Conservation (phyloP, 2,329 filamentous ascomycete genomes). For the Alternaria metachromatica region DNA sequence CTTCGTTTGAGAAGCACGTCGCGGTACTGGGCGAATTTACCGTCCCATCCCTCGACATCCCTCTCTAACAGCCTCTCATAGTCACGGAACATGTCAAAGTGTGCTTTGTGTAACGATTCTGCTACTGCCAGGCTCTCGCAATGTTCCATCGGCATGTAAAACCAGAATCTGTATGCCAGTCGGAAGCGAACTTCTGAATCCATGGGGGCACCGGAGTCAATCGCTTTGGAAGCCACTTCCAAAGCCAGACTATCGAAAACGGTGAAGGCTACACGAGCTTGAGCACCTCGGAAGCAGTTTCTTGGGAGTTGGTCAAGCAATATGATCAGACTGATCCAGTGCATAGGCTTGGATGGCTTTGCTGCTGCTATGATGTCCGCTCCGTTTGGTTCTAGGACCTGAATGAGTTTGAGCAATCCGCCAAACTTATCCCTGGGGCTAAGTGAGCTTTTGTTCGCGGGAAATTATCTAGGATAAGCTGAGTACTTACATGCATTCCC, state of each 20-base stretch:
- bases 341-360: slow-evolving; percentile 1
- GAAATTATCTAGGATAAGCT: neutral
- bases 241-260: neutral
- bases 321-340: slow-evolving; percentile 8
- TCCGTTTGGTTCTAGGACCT: neutral
- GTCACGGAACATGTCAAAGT: neutral
- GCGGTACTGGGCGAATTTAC: neutral
- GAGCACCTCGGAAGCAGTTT: slow-evolving; percentile 7
- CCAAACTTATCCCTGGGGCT: neutral
- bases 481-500: neutral
- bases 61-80: neutral
- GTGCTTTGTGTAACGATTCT: neutral
- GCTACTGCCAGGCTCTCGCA: neutral
- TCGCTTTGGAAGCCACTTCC: neutral
- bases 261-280: neutral
- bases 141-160: neutral
- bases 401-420: neutral
- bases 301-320: slow-evolving; percentile 1
- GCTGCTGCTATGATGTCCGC: neutral
- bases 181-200: neutral
- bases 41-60: neutral
- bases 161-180: neutral
- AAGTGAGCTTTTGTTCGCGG: neutral
- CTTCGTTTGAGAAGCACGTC: neutral
- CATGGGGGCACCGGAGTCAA: neutral